A percentile compares a stretch with the other conserved stretches of the same genome.
phyloP scores from a whole-genome alignment of 192 early-diverging fungal genomes.

The Coemansia sp. region DNA sequence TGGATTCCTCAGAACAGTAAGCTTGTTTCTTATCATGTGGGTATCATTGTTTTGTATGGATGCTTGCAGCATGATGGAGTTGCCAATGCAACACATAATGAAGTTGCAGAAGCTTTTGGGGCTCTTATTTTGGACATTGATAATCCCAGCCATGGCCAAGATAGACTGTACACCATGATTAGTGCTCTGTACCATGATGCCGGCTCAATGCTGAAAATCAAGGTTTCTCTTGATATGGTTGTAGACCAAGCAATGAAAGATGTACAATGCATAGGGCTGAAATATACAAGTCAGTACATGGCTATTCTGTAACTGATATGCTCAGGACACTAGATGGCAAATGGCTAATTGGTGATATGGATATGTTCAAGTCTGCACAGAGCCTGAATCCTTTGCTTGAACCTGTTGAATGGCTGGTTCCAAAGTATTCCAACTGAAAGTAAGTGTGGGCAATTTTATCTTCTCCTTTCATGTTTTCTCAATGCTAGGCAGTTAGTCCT shows the following conservation, averaged over 20 bases:
- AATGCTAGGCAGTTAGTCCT: no score
- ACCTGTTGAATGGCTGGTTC: neutral
- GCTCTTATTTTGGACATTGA: neutral
- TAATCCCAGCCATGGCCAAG: no score
- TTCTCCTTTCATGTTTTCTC: no score
- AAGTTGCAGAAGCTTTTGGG: neutral
- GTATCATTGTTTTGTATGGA: slow-evolving; percentile 9
- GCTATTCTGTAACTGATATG: neutral
- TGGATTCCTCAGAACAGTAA: slow-evolving; percentile 10
- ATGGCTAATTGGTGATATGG: neutral
- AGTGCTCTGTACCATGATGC: neutral
- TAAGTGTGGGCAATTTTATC: no score
- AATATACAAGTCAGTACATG: neutral
- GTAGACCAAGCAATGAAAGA: neutral
- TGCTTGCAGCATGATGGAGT: slow-evolving; percentile 14
- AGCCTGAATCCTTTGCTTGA: neutral
- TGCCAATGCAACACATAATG: no score
- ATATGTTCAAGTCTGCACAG: neutral
- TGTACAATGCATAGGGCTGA: neutral
- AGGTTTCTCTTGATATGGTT: neutral
- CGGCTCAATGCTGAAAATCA: neutral
- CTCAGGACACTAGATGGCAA: neutral
- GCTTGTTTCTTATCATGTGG: slow-evolving; percentile 7
- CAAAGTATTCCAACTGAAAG: neutral
- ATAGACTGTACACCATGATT: no score